Percentiles rank a stretch among this genome's conserved stretches.
These are phyloP conservation scores for Boletellus emodensis DNA, from an alignment of 768 basidiomycete species.

Conservation along the genomic window DNA sequence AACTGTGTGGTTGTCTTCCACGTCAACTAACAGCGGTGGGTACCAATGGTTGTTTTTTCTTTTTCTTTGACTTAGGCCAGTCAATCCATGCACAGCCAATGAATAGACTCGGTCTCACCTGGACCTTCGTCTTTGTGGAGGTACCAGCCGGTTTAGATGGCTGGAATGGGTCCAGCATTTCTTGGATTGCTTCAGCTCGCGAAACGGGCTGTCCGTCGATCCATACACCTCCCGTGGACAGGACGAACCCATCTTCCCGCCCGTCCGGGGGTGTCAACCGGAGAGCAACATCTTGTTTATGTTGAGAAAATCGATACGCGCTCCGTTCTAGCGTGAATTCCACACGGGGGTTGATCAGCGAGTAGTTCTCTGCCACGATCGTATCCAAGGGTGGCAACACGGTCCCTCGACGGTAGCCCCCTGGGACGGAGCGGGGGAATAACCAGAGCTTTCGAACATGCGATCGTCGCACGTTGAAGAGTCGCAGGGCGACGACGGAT, in stretches of 20 bases:
- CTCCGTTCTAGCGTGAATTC: constrained; percentile 25
- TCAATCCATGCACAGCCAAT: constrained; percentile 5
- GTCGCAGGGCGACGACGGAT: constrained; percentile 24
- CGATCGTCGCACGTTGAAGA: constrained; percentile 25
- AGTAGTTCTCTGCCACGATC: constrained; percentile 23
- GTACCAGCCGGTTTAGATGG: not conserved
- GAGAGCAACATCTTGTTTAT: constrained; percentile 21
- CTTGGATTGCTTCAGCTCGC: constrained; percentile 15
- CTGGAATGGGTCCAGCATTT: constrained; percentile 20
- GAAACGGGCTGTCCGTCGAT: constrained; percentile 24
- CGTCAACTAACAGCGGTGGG: constrained; percentile 4
- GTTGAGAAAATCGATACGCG: constrained; percentile 18
- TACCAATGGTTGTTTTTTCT: constrained; percentile 8
- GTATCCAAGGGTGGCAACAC: constrained; percentile 23
- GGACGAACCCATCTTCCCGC: constrained; percentile 19
- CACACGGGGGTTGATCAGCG: constrained; percentile 14
- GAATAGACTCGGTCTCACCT: constrained; percentile 9
- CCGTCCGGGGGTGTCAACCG: constrained; percentile 10
- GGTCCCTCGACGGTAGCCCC: constrained; percentile 17
- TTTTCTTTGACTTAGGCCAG: constrained; percentile 13
- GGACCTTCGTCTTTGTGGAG: constrained; percentile 13
- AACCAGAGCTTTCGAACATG: constrained; percentile 32
- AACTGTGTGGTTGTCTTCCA: not conserved
- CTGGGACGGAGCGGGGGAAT: constrained; percentile 23
- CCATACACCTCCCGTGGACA: constrained; percentile 23